Evolutionary conservation across 345 rosid species (phyloP), one percentile per base, ranked within the genome.

Genomic region (Camelina neglecta): DNA sequence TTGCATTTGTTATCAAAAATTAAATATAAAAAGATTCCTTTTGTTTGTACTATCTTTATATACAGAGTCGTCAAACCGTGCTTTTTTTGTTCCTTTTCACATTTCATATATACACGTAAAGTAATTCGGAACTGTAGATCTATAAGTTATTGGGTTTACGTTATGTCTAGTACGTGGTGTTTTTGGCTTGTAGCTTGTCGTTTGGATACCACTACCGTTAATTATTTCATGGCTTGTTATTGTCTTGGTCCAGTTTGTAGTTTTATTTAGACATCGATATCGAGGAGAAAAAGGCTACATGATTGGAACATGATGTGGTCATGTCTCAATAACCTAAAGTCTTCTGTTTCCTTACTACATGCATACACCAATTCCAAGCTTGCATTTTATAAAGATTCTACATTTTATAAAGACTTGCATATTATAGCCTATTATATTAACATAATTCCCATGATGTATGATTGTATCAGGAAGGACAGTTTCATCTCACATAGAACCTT

Each of bases 401-500:
- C 24, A 9, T 64, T 29, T 6, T 31, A 13, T 44, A 3, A 33
- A 45, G 21, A 16, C 35, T 50, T 20, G 5, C 15, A 67, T 53
- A 38, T 53, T 13, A 36, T 21, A 35, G 3, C 7, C 18, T 12
- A 35, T 36, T 74, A 47, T 71, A 23, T 65, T 10, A 15, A 35
- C 31, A 35, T 47, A 15, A 15, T 68, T 44, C 16, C 1, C 35
- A n/a, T 73, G 31, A 60, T 75, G 31, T 18, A 11, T 59, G 20
- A 62, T 24, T 20, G 38, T 21, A 54, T n/a, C 93, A 93, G 98
- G 96, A 89, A 89, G 82, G 96, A 90, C 59, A 90, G 96, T 65
- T 93, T 93, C 81, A 87, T 90, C 4, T 86, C 96, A 8, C 98
- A 93, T 83, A 89, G 94, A 83, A 93, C 96, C 8, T 93, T 93